phyloP scores from a whole-genome alignment of 2,329 filamentous ascomycete genomes.

The Xylaria arbuscula region DNA sequence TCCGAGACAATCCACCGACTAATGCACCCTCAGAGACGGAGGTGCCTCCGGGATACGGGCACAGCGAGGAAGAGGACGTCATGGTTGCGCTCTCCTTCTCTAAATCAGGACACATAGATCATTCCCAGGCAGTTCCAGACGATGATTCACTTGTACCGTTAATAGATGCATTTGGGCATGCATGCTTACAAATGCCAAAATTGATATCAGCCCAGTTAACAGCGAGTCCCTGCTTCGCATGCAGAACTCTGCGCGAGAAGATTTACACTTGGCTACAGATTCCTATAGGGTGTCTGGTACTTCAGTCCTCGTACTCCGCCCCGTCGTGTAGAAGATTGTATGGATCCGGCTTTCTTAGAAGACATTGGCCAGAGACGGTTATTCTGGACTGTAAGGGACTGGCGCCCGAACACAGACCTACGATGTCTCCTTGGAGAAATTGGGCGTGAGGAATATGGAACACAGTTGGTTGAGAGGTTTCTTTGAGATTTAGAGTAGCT shows the following conservation, averaged over 20 bases:
- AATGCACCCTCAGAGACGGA: background rate
- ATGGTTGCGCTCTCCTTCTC: background rate
- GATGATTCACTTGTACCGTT: background rate
- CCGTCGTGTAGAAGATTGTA: background rate
- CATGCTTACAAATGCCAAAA: conserved; percentile 1
- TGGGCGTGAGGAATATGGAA: background rate
- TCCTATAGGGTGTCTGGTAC: background rate
- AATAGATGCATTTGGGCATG: conserved; percentile 2
- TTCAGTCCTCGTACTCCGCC: background rate
- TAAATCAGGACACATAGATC: background rate
- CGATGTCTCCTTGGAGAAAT: background rate
- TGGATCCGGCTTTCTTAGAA: background rate
- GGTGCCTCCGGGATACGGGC: background rate
- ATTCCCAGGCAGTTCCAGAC: background rate
- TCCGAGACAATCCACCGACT: background rate
- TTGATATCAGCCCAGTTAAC: background rate
- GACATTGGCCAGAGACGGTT: background rate
- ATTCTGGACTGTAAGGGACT: background rate
- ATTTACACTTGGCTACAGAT: background rate
- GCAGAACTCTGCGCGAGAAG: background rate
- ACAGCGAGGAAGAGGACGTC: background rate
- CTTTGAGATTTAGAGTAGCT: background rate
- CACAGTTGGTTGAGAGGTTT: background rate
- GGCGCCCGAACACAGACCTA: background rate
- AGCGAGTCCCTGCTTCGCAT: background rate